Percentiles rank a stretch among this genome's conserved stretches.
Conservation (phyloP, 768 basidiomycete species). For the Rhizopogon rudus region DNA sequence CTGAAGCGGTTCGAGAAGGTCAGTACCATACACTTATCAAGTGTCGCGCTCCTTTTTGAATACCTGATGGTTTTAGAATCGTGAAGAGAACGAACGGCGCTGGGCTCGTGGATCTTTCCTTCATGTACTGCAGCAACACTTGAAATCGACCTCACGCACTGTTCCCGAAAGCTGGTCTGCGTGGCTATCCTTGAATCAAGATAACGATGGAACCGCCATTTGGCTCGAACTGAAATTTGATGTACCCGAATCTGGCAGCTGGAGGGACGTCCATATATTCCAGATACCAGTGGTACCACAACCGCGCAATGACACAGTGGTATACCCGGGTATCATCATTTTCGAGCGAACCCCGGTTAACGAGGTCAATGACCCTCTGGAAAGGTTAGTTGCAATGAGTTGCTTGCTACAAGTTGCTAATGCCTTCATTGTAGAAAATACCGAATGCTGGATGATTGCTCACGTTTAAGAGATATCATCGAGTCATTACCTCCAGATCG, state of each 20-base stretch:
- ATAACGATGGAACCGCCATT: conserved; percentile 70
- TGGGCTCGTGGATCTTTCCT: conserved; percentile 78
- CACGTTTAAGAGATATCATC: conserved; percentile 62
- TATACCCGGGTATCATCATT: conserved; percentile 63
- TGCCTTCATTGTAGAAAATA: conserved; percentile 47
- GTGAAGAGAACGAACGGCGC: conserved; percentile 62
- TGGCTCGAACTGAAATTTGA: conserved; percentile 79
- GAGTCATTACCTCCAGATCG: conserved; percentile 46
- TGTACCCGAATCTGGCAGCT: conserved; percentile 57
- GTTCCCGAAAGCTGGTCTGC: conserved; percentile 46
- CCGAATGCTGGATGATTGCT: conserved; percentile 65
- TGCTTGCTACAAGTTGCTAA: conserved; percentile 1
- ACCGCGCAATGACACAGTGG: conserved; percentile 10
- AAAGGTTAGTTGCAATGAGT: conserved; percentile 42
- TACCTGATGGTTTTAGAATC: conserved; percentile 43
- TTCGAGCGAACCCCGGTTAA: conserved; percentile 71
- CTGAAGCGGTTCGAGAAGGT: conserved; percentile 68
- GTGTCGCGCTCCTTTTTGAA: conserved; percentile 4
- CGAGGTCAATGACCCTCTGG: conserved; percentile 58
- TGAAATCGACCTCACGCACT: conserved; percentile 27
- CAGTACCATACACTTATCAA: conserved; percentile 6
- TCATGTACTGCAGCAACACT: conserved; percentile 27
- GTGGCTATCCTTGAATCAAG: conserved; percentile 75
- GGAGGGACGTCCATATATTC: conserved; percentile 57
- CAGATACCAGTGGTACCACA: conserved; percentile 45